Evolutionary conservation across 352 stramenopile genomes (phyloP), one percentile per base, ranked within the genome.

Genomic region (Pythium plurisporium): DNA sequence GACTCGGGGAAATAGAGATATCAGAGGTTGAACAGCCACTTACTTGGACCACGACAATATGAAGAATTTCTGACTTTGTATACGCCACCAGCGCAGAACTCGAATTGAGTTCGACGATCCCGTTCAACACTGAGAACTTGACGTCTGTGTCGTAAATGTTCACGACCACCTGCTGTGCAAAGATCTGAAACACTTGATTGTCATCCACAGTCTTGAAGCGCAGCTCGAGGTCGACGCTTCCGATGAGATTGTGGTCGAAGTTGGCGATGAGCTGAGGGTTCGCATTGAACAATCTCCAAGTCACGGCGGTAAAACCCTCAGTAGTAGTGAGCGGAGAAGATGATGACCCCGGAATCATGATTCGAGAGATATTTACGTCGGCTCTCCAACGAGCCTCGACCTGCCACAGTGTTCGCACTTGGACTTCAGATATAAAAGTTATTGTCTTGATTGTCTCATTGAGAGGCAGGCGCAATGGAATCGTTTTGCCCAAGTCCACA

Each of bases 271-370:
- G 46, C 25, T 43, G 17, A 5, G 53, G 23, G 2, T 45, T 7
- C 12, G 25, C 15, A 29, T 26, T 27, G 12, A 67, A 33, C 7
- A 67, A 29, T 12, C 60, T 52, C 60, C 60, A 67, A 5, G 40
- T 26, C 1, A 25, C 46, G 15, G 27, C 19, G 1, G 52, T 58
- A 19, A 41, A 48, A 1, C 52, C 53, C 23, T 50, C 47, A 9
- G 12, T 38, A 22, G 5, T 14, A 19, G 22, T 33, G 1, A 19
- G 29, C 22, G 42, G 30, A 17, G 27, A 47, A 9, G 51, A 67
- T n/a, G 60, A 67, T 0, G 46, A 55, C 4, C 34, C 9, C 7
- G 60, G 45, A 25, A 67, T 67, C 0, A 20, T 25, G 20, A 62
- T 53, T n/a, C n/a, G n/a, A n/a, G n/a, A n/a, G n/a, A 7, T 19